Base-by-base conservation (phyloP, 345 rosid species). In the Geranium rotundifolium region DNA sequence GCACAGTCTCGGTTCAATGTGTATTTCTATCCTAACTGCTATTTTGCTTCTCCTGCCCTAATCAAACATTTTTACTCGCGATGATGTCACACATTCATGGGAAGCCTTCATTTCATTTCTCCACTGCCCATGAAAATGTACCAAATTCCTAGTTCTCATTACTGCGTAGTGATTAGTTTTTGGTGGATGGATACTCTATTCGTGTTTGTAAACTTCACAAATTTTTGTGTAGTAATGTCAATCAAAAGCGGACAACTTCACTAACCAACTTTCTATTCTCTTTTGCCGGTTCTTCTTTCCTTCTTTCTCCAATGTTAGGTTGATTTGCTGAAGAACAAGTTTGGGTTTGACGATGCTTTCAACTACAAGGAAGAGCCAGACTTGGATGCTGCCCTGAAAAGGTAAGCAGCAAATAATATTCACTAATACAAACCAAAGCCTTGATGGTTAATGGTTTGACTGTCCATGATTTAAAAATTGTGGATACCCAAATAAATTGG, bases 311-410 rank as follows among this genome's bases (percentile, higher is more conserved):
- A 34, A 34, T 34, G 17, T 4, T 39, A 88, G 88, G 92, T 88
- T 64, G 83, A 84, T 57, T 71, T 88, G 27, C 71, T 86, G 41
- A 84, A 72, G 80, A 76, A 56, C 60, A 84, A 81, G 76, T 74
- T 88, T 56, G 87, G 92, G 54, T 86, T 86, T 69, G 80, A 88
- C 64, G 90, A 75, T 27, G 90, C 90, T 71, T 84, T 86, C 76
- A 86, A 88, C 78, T 85, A 88, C 68, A 88, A 88, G 63, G 88
- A 84, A 59, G 87, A 86, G 59, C 57, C 41, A 18, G 72, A 84
- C 67, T 72, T 79, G 37, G 73, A 57, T 68, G 85, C 76, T 52
- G 84, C 88, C 50, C 58, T 86, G 62, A 84, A 82, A 69, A 82
- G 88, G 96, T 85, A n/a, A 16, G 67, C 10, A 34, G 41, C 41